These are phyloP conservation scores for Corinectria fuckeliana DNA, from an alignment of 2,329 filamentous ascomycete genomes.

Conservation along the genomic window DNA sequence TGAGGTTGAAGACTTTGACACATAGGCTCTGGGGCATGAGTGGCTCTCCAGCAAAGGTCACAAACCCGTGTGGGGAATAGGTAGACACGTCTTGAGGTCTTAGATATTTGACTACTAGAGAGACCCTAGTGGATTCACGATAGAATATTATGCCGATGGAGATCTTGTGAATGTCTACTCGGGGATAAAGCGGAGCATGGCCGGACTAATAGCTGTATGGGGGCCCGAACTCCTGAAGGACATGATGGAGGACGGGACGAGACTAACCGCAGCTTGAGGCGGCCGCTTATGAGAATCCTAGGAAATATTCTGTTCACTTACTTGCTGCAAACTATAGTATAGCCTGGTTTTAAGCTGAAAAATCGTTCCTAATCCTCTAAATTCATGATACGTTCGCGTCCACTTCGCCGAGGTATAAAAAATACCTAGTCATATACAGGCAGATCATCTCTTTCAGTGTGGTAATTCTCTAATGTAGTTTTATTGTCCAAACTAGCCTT, in stretches of 20 bases:
- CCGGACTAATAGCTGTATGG: background rate
- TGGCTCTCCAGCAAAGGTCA: slow-evolving; percentile 62
- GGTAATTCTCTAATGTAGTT: background rate
- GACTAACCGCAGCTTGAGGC: background rate
- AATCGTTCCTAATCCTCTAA: background rate
- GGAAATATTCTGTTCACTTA: no score
- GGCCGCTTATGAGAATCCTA: background rate
- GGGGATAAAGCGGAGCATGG: background rate
- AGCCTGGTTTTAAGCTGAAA: background rate
- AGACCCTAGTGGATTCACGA: slow-evolving; percentile 34
- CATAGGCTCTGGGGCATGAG: slow-evolving; percentile 64
- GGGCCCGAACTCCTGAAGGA: background rate
- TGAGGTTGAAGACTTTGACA: slow-evolving; percentile 66
- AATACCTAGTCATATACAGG: background rate
- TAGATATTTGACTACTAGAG: slow-evolving; percentile 13
- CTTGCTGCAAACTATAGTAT: background rate
- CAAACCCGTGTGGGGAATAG: slow-evolving; percentile 65
- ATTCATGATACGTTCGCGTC: background rate
- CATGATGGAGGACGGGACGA: background rate
- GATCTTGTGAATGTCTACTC: slow-evolving; percentile 58
- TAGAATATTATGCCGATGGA: slow-evolving; percentile 68
- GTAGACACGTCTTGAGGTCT: slow-evolving; percentile 63
- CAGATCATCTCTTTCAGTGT: background rate
- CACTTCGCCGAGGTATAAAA: no score
- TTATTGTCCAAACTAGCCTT: background rate